Conservation (phyloP, 1,139 yeast species). For the Geotrichum restrictum region DNA sequence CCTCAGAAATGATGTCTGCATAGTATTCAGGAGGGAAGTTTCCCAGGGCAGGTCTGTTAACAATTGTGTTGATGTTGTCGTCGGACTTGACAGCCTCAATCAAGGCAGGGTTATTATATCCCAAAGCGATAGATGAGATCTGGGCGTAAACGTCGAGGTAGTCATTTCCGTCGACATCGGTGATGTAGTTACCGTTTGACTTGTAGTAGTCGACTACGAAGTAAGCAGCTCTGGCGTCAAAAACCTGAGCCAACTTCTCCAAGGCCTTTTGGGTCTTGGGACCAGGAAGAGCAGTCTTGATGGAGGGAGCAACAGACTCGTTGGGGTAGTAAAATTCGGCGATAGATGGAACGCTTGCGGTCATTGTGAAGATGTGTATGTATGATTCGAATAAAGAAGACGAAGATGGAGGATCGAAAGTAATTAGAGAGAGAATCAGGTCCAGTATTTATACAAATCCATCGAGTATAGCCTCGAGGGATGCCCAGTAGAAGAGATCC, state of each 20-base stretch:
- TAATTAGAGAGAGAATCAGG: background rate
- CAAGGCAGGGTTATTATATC: constrained; percentile 73
- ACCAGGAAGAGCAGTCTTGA: constrained; percentile 60
- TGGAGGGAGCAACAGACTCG: constrained; percentile 61
- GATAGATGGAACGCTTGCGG: constrained; percentile 28
- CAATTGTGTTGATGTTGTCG: constrained; percentile 63
- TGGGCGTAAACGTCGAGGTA: constrained; percentile 71
- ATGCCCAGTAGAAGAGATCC: too few species aligned
- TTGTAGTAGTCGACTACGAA: constrained; percentile 65
- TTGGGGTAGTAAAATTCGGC: constrained; percentile 46
- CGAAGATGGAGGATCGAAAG: too few species aligned
- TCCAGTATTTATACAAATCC: background rate
- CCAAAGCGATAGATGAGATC: constrained; percentile 72
- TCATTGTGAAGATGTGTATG: background rate
- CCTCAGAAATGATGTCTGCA: constrained; percentile 53
- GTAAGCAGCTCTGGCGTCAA: constrained; percentile 64
- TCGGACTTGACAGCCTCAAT: constrained; percentile 59
- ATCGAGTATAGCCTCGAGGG: too few species aligned
- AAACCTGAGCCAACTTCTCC: constrained; percentile 50
- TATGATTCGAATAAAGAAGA: background rate
- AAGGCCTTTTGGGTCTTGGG: constrained; percentile 51
- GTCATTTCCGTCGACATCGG: constrained; percentile 66
- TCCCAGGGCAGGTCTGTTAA: constrained; percentile 75
- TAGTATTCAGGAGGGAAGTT: constrained; percentile 67
- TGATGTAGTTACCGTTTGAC: constrained; percentile 66